phyloP scores from a whole-genome alignment of 2,329 filamentous ascomycete genomes.

The Exutisphaerella laricina region DNA sequence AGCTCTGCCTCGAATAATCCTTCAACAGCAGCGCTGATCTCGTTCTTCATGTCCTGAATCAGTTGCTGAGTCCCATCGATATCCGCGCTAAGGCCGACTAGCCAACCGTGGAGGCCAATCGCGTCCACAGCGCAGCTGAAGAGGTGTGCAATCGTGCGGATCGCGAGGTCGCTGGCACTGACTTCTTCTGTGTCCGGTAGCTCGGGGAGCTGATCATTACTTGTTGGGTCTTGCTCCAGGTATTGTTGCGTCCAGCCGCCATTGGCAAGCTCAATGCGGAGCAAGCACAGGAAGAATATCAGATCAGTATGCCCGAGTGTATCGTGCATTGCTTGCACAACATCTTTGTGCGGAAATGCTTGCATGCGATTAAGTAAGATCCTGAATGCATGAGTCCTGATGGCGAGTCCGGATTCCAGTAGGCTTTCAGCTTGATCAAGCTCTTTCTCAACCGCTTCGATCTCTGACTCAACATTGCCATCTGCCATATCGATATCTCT shows the following conservation, averaged over 20 bases:
- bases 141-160: constrained; percentile 65
- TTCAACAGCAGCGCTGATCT: constrained; percentile 60
- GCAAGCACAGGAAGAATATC: constrained; percentile 63
- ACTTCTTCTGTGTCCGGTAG: constrained; percentile 49
- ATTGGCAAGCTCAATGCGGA: constrained; percentile 66
- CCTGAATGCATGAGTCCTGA: constrained; percentile 59
- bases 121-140: constrained; percentile 70
- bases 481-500: constrained; percentile 43
- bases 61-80: constrained; percentile 58
- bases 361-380: constrained; percentile 65
- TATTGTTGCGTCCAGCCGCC: constrained; percentile 73
- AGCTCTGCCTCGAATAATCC: constrained; percentile 7
- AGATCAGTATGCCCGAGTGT: constrained; percentile 63
- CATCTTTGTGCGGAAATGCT: constrained; percentile 55
- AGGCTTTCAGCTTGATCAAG: constrained; percentile 64
- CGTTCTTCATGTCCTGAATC: constrained; percentile 59
- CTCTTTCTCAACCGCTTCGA: constrained; percentile 45
- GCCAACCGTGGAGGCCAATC: constrained; percentile 68
- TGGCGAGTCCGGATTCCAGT: constrained; percentile 58
- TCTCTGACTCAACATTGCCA: constrained; percentile 31
- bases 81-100: constrained; percentile 53
- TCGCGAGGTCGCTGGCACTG: constrained; percentile 59
- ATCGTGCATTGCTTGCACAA: constrained; percentile 59
- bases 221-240: constrained; percentile 49
- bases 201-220: constrained; percentile 55